phyloP scores from a whole-genome alignment of 1,139 yeast genomes.

The Arxiozyma bovina region DNA sequence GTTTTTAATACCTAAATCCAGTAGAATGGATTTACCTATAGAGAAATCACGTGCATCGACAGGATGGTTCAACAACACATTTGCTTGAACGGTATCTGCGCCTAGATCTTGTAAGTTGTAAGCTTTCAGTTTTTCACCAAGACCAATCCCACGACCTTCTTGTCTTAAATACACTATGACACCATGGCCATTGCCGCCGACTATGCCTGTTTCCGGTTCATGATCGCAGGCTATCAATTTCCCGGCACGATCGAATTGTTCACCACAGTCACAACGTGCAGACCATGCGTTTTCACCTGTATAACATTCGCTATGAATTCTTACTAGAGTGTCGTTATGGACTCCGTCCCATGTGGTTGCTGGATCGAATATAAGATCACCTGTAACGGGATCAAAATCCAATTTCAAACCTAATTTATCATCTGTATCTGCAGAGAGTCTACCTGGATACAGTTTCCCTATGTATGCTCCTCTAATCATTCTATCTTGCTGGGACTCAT shows the following conservation, averaged over 20 bases:
- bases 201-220: slow-evolving; percentile 23
- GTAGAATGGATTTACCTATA: slow-evolving; percentile 83
- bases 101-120: slow-evolving; percentile 95
- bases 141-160: slow-evolving; percentile 97
- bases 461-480: slow-evolving; percentile 97
- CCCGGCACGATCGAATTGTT: slow-evolving; percentile 97
- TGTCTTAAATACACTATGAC: slow-evolving; percentile 93
- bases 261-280: slow-evolving; percentile 98
- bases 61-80: slow-evolving; percentile 84
- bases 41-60: slow-evolving; percentile 93
- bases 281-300: slow-evolving; percentile 99
- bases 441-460: slow-evolving; percentile 82
- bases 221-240: slow-evolving; percentile 51
- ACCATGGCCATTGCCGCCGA: slow-evolving; percentile 72
- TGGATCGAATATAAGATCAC: slow-evolving; percentile 41
- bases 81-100: slow-evolving; percentile 97
- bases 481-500: slow-evolving; percentile 82
- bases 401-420: slow-evolving; percentile 36
- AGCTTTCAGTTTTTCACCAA: slow-evolving; percentile 94
- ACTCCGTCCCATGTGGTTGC: slow-evolving; percentile 27
- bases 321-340: slow-evolving; percentile 41
- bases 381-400: slow-evolving; percentile 40
- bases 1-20: slow-evolving; percentile 68
- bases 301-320: slow-evolving; percentile 96
- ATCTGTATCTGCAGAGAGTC: slow-evolving; percentile 61